phyloP scores from a whole-genome alignment of 2,329 filamentous ascomycete species.

The Neopestalotiopsis clavispora region DNA sequence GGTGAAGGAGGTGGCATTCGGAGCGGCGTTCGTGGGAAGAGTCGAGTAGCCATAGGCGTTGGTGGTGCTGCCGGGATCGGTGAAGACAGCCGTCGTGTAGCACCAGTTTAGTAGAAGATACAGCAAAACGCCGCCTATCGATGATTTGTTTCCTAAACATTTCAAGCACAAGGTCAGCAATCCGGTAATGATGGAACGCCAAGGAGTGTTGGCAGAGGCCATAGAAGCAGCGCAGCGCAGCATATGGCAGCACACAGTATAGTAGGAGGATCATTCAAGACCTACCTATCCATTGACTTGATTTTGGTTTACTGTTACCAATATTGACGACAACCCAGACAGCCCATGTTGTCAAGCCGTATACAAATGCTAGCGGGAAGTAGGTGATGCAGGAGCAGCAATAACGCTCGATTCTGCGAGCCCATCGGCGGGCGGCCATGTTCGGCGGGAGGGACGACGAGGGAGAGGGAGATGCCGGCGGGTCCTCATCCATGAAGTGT shows the following conservation, averaged over 20 bases:
- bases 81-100: slow-evolving; percentile 94
- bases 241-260: too few species aligned
- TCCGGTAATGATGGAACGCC: neutral
- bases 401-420: slow-evolving; percentile 75
- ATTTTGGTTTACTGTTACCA: slow-evolving; percentile 60
- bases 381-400: slow-evolving; percentile 82
- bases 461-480: slow-evolving; percentile 8
- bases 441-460: slow-evolving; percentile 36
- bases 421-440: slow-evolving; percentile 66
- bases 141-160: slow-evolving; percentile 56
- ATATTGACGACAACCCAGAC: slow-evolving; percentile 84
- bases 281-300: slow-evolving; percentile 60
- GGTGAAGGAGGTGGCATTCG: slow-evolving; percentile 74
- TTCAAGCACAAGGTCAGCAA: neutral
- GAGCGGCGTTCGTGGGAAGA: slow-evolving; percentile 74
- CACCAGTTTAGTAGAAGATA: slow-evolving; percentile 84
- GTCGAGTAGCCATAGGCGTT: slow-evolving; percentile 75
- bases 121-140: slow-evolving; percentile 69
- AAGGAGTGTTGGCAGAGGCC: neutral
- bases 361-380: slow-evolving; percentile 89
- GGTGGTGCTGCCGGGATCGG: slow-evolving; percentile 77
- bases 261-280: slow-evolving; percentile 5
- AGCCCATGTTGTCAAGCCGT: slow-evolving; percentile 89
- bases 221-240: neutral
- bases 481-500: slow-evolving; percentile 16